Conservation (phyloP, 78 protist genomes). For the Corallochytrium limacisporum region DNA sequence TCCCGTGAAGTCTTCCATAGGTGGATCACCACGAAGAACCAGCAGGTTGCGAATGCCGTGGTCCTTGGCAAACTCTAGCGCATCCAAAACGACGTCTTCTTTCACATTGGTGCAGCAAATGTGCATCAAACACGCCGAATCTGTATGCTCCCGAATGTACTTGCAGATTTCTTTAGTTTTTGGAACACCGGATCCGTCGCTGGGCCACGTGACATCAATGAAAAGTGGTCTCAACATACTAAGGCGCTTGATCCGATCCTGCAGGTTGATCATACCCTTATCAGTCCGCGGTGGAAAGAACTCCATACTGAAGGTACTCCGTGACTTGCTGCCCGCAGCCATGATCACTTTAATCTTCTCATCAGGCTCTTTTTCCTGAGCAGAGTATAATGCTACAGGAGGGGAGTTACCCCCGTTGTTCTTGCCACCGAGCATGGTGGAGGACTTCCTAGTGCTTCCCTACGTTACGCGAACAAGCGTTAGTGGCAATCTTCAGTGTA, state of each 20-base stretch:
- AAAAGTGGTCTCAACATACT: neutral
- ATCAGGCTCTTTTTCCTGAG: no score
- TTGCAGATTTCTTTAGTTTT: no score
- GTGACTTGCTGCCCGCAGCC: neutral
- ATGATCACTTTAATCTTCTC: constrained; percentile 11
- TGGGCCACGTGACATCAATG: constrained; percentile 33
- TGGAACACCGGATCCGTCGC: neutral
- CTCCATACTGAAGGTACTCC: constrained; percentile 53
- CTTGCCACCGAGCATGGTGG: no score
- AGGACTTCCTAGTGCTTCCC: no score
- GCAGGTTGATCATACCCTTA: constrained; percentile 35
- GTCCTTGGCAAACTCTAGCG: no score
- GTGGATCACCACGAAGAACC: constrained; percentile 84
- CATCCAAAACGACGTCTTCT: no score
- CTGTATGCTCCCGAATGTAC: neutral
- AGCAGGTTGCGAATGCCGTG: constrained; percentile 80
- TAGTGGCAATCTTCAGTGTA: no score
- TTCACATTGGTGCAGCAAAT: neutral
- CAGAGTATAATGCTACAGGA: no score
- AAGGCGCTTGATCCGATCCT: constrained; percentile 31
- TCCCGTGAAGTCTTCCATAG: constrained; percentile 64
- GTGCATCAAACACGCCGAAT: neutral
- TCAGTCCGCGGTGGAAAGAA: constrained; percentile 71
- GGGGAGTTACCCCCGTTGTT: no score
- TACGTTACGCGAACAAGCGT: no score